Percentiles rank a stretch among this genome's conserved stretches.
Evolutionary conservation across 2,329 filamentous ascomycete genomes (phyloP).

Genomic region (Aspergillus floridensis): DNA sequence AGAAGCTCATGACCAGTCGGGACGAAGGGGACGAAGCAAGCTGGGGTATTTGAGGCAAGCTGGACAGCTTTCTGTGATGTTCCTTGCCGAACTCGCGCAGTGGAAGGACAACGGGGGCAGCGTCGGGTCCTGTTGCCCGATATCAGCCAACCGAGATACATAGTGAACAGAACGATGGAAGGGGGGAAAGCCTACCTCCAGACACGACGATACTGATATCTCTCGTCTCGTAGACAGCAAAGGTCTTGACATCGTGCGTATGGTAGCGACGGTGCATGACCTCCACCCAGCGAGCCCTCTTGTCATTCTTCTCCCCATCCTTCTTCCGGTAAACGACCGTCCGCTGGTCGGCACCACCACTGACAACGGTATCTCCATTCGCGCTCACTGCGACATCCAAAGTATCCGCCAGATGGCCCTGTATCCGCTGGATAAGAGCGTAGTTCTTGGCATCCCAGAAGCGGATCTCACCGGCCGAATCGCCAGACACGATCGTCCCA

Average conservation of each 20-base stretch:
- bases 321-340: conserved; percentile 76
- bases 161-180: not conserved
- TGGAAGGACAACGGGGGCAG: conserved; percentile 76
- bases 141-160: conserved; percentile 9
- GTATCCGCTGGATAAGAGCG: conserved; percentile 79
- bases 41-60: conserved; percentile 74
- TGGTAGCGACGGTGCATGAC: conserved; percentile 85
- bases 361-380: conserved; percentile 79
- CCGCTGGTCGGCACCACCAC: conserved; percentile 85
- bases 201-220: conserved; percentile 84
- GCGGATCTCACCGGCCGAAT: conserved; percentile 88
- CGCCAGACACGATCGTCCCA: conserved; percentile 88
- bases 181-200: conserved; percentile 62
- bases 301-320: conserved; percentile 49
- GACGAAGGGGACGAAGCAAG: conserved; percentile 69
- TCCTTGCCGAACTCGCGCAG: conserved; percentile 74
- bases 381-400: conserved; percentile 79
- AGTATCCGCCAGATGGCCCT: conserved; percentile 85
- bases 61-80: conserved; percentile 76
- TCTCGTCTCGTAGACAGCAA: conserved; percentile 83
- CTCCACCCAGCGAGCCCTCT: conserved; percentile 71
- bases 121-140: conserved; percentile 67
- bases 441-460: conserved; percentile 95
- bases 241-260: conserved; percentile 89
- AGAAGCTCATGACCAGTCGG: conserved; percentile 83